Conservation (phyloP, 768 basidiomycete genomes). For the Aureoboletus auriporus region DNA sequence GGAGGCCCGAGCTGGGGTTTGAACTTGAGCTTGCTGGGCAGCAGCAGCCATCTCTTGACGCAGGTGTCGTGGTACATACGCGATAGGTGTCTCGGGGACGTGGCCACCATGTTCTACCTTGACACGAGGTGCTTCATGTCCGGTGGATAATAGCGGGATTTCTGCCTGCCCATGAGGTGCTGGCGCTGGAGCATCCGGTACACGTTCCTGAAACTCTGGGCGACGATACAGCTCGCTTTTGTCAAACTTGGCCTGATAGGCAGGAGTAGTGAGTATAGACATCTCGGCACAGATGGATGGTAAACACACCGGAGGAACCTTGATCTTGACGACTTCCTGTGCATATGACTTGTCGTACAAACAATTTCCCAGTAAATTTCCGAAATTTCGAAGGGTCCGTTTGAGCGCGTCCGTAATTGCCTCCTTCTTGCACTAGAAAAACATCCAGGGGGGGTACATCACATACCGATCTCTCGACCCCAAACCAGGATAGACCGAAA, state of each 20-base stretch:
- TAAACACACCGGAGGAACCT: slow-evolving; percentile 67
- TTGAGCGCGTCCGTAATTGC: slow-evolving; percentile 95
- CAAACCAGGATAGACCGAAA: neutral
- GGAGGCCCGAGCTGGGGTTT: neutral
- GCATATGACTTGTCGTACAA: slow-evolving; percentile 94
- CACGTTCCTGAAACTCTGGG: slow-evolving; percentile 60
- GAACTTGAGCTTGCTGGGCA: slow-evolving; percentile 6
- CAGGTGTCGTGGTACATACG: slow-evolving; percentile 40
- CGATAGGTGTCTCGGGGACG: slow-evolving; percentile 17
- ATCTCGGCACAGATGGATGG: neutral
- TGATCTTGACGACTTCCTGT: slow-evolving; percentile 82
- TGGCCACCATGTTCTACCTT: slow-evolving; percentile 17
- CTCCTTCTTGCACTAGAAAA: slow-evolving; percentile 89
- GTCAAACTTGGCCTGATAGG: slow-evolving; percentile 60
- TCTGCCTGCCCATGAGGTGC: neutral
- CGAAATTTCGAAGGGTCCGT: slow-evolving; percentile 86
- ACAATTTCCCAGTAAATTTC: slow-evolving; percentile 93
- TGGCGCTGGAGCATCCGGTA: slow-evolving; percentile 20
- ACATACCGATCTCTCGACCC: neutral
- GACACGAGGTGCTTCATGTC: slow-evolving; percentile 2
- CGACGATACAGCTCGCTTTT: slow-evolving; percentile 62
- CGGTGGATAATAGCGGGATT: neutral
- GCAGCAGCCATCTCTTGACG: slow-evolving; percentile 25
- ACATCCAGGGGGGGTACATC: neutral
- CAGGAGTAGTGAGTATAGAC: neutral